phyloP scores from a whole-genome alignment of 2,329 filamentous ascomycete genomes.

The Grosmannia clavigera region DNA sequence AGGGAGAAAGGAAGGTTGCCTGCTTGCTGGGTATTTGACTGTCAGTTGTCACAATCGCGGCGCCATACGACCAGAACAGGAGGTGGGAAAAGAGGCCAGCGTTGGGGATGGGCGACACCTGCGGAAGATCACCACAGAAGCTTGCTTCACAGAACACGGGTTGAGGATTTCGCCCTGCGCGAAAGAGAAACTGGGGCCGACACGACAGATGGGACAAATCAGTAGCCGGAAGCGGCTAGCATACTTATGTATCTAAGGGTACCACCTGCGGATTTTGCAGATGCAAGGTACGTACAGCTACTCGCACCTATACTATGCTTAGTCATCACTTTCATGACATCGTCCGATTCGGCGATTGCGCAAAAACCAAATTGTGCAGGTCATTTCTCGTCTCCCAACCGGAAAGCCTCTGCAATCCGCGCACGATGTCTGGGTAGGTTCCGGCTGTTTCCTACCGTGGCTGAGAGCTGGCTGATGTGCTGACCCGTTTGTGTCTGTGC shows the following conservation, averaged over 20 bases:
- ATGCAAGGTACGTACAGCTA: background rate
- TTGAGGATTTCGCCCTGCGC: background rate
- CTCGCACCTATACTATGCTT: background rate
- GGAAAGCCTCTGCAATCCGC: too few species aligned
- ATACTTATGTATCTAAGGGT: background rate
- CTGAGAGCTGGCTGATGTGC: background rate
- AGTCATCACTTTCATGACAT: background rate
- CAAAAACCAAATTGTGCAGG: too few species aligned
- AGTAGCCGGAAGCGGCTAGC: background rate
- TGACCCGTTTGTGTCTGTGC: background rate
- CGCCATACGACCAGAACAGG: background rate
- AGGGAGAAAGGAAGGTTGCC: background rate
- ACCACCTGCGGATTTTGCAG: too few species aligned
- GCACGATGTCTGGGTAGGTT: too few species aligned
- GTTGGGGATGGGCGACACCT: background rate
- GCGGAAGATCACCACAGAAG: background rate
- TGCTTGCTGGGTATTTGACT: too few species aligned
- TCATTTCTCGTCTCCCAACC: too few species aligned
- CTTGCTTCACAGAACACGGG: background rate
- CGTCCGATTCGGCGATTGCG: background rate
- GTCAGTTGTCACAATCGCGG: background rate
- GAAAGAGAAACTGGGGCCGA: background rate
- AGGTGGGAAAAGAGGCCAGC: background rate
- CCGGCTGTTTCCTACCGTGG: too few species aligned
- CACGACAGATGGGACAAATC: background rate